Percentiles rank a stretch among this genome's conserved stretches.
These are phyloP conservation scores for Akebia trifoliata DNA, from an alignment of 164 flowering plant genomes.

Conservation along the genomic window DNA sequence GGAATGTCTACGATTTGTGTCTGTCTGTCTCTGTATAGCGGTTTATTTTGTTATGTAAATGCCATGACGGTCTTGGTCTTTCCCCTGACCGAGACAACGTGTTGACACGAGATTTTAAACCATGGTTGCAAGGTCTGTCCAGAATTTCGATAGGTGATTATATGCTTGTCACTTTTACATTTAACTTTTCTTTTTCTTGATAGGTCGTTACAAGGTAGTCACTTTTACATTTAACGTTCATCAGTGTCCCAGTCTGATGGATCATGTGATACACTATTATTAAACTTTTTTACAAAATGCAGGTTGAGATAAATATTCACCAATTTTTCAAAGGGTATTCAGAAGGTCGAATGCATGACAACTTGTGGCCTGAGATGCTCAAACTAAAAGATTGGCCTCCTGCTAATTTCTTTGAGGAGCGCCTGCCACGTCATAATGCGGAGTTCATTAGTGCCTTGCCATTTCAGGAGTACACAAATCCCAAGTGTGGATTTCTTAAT, in stretches of 20 bases:
- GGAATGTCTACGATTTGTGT: no score
- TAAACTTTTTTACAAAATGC: conserved; percentile 9
- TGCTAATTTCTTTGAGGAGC: conserved; percentile 35
- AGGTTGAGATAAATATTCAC: conserved; percentile 45
- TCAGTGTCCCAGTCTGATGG: neutral
- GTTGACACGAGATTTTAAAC: no score
- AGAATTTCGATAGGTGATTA: no score
- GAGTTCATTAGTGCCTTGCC: conserved; percentile 58
- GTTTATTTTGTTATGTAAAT: no score
- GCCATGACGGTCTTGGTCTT: no score
- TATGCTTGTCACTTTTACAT: no score
- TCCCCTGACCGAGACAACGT: no score
- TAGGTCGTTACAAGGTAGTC: neutral
- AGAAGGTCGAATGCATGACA: conserved; percentile 21
- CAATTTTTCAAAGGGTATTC: conserved; percentile 52
- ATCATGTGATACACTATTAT: neutral
- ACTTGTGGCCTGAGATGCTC: conserved; percentile 45
- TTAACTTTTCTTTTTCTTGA: neutral
- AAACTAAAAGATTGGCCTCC: conserved; percentile 81
- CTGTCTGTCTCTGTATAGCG: no score
- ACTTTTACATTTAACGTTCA: neutral
- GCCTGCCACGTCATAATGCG: conserved; percentile 49
- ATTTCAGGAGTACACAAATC: conserved; percentile 59
- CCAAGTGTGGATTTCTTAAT: conserved; percentile 41
- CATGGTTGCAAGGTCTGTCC: no score